Base-by-base conservation (phyloP, 176 grass and related monocot genomes). In the Musa troglodytarum region DNA sequence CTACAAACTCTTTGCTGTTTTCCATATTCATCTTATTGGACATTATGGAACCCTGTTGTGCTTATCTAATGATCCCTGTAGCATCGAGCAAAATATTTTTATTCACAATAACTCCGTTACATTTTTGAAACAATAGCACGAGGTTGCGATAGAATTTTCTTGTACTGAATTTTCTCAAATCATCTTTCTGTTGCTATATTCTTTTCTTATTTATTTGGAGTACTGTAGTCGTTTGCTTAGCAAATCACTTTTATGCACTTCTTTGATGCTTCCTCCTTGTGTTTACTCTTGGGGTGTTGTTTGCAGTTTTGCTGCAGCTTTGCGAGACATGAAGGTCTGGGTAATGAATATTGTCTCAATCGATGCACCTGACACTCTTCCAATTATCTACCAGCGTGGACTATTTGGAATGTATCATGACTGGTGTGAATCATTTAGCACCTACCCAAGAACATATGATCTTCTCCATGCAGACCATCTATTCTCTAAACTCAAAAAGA, bases 391-490 rank as follows among this genome's bases (percentile, higher is more conserved):
- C 21, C 49, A 70, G 4, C 68, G 68, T 20, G 68, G 68, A 10
- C 43, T 70, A 49, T 70, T 70, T 14, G 68, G 68, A 51, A 19
- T 70, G 14, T 70, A 70, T 70, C 68, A 70, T 51, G 68, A 70
- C 11, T 70, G 68, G 68, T 70, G 68, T 21, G 49, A 70, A 70
- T 70, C 68, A 21, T 70, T 70, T 51, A 70, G 43, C 68, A 70
- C 68, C 68, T 70, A 70, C 43, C 68, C 68, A 8, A 70, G 68
- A 51, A 70, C 68, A 51, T 70, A 70, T 20, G 68, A 70, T 70
- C 68, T 70, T 70, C 68, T 70, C 68, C 68, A 70, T 70, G 68
- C 68, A 20, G 68, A 70, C 29, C 43, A 70, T 70, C 68, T 70
- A 70, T 70, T 70, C 68, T 70, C 68, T 16, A 50, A n/a, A 51